Evolutionary conservation across 2,329 filamentous ascomycete genomes (phyloP).

Genomic region (Aspergillus sp.): DNA sequence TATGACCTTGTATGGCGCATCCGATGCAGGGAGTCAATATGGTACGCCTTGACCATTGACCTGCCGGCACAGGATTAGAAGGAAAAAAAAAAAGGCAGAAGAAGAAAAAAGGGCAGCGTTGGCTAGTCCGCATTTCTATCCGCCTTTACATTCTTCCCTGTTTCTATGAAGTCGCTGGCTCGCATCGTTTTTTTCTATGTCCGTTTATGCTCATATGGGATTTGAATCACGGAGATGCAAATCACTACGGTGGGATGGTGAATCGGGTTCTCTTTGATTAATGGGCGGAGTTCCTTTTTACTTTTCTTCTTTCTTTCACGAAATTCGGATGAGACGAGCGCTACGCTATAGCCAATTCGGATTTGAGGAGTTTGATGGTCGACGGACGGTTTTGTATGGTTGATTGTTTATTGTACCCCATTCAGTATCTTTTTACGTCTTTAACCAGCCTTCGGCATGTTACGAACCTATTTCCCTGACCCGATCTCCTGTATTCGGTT

Average conservation of each 20-base stretch:
- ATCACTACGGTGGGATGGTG: slow-evolving; percentile 6
- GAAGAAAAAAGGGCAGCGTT: neutral
- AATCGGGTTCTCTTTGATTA: slow-evolving; percentile 2
- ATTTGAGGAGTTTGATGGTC: slow-evolving; percentile 8
- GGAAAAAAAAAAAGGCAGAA: neutral
- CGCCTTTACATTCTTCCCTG: slow-evolving; percentile 4
- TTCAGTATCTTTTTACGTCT: slow-evolving; percentile 2
- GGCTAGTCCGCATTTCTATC: slow-evolving; percentile 2
- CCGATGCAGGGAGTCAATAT: neutral
- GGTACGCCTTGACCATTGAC: neutral
- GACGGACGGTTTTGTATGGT: slow-evolving; percentile 5
- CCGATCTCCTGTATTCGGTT: neutral
- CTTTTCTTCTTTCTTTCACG: slow-evolving; percentile 2
- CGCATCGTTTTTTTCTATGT: slow-evolving; percentile 6
- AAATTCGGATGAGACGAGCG: slow-evolving; percentile 11
- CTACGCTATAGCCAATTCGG: slow-evolving; percentile 5
- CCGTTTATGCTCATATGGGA: slow-evolving; percentile 4
- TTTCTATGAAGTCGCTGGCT: slow-evolving; percentile 3
- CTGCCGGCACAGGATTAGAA: neutral
- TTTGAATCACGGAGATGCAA: slow-evolving; percentile 8
- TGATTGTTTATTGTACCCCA: slow-evolving; percentile 4
- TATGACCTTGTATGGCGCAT: neutral
- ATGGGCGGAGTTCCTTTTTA: slow-evolving; percentile 10
- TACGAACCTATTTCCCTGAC: too few relatives aligned
- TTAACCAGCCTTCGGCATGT: too few relatives aligned